Evolutionary conservation across 2,329 filamentous ascomycete genomes (phyloP).

Genomic region (Davidsoniella virescens): DNA sequence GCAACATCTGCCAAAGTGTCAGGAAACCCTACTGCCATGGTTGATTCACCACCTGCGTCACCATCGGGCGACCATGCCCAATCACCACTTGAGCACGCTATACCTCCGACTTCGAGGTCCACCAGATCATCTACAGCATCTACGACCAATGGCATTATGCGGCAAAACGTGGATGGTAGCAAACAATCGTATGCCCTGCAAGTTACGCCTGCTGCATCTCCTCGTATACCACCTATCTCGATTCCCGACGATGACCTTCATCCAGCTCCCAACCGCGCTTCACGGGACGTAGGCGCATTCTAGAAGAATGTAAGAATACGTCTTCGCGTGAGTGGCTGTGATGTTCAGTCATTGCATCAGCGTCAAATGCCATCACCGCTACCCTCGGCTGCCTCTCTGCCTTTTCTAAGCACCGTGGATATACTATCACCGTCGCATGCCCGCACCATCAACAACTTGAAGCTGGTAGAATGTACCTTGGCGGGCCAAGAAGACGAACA

Average conservation of each 20-base stretch:
- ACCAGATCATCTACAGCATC: not conserved
- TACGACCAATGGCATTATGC: not conserved
- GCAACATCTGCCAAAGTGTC: not conserved
- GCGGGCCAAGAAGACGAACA: too few relatives aligned
- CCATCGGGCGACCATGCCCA: not conserved
- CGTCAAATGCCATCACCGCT: too few relatives aligned
- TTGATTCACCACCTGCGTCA: not conserved
- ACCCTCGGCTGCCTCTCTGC: too few relatives aligned
- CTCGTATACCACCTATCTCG: not conserved
- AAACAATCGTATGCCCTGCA: not conserved
- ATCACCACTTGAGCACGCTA: not conserved
- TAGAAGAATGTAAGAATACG: slow-evolving; percentile 14
- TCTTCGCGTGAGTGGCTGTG: slow-evolving; percentile 11
- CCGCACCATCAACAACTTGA: too few relatives aligned
- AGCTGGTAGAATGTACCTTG: too few relatives aligned
- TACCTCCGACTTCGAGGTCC: not conserved
- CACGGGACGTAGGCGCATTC: slow-evolving; percentile 12
- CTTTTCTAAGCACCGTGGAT: too few relatives aligned
- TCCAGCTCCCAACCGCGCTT: slow-evolving; percentile 7
- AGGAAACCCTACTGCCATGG: not conserved
- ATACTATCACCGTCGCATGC: too few relatives aligned
- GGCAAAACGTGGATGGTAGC: not conserved
- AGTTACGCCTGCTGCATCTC: not conserved
- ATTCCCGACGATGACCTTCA: not conserved
- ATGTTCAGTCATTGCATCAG: not conserved